Conservation (phyloP, 192 early-diverging fungal species). For the Podila epigama region DNA sequence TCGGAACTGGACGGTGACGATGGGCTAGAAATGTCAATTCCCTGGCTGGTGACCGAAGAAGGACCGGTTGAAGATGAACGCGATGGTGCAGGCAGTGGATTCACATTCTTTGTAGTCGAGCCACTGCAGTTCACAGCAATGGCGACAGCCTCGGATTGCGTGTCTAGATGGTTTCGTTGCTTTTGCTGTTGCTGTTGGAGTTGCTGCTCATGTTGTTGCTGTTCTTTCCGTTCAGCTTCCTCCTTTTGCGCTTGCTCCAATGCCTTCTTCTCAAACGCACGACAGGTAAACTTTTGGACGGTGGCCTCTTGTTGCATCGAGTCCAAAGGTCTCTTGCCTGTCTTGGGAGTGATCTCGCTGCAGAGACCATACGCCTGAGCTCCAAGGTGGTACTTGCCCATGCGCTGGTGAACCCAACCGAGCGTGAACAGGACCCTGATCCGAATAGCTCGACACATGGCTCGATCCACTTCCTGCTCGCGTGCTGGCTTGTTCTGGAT, state of each 20-base stretch:
- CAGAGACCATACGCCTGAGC: conserved; percentile 44
- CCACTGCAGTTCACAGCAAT: too few species aligned
- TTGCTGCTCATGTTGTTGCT: background rate
- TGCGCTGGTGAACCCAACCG: conserved; percentile 45
- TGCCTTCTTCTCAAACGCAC: conserved; percentile 4
- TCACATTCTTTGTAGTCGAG: too few species aligned
- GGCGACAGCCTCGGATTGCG: too few species aligned
- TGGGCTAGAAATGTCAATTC: conserved; percentile 24
- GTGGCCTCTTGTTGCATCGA: conserved; percentile 23
- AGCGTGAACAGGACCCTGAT: conserved; percentile 42
- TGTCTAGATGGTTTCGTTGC: background rate
- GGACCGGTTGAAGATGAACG: too few species aligned
- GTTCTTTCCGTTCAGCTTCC: background rate
- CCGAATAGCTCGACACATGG: conserved; percentile 29
- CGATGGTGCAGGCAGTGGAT: too few species aligned
- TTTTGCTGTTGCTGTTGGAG: background rate
- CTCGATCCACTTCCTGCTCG: conserved; percentile 13
- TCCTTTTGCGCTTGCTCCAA: conserved; percentile 4
- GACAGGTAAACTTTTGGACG: conserved; percentile 16
- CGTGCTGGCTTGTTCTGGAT: conserved; percentile 3
- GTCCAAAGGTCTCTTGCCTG: conserved; percentile 18
- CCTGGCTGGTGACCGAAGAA: background rate
- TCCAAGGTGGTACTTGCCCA: conserved; percentile 35
- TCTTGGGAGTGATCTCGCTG: conserved; percentile 24
- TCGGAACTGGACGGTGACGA: conserved; percentile 19